These are phyloP conservation scores for Gossypium lobatum DNA, from an alignment of 441 rosid genomes.

Conservation along the genomic window DNA sequence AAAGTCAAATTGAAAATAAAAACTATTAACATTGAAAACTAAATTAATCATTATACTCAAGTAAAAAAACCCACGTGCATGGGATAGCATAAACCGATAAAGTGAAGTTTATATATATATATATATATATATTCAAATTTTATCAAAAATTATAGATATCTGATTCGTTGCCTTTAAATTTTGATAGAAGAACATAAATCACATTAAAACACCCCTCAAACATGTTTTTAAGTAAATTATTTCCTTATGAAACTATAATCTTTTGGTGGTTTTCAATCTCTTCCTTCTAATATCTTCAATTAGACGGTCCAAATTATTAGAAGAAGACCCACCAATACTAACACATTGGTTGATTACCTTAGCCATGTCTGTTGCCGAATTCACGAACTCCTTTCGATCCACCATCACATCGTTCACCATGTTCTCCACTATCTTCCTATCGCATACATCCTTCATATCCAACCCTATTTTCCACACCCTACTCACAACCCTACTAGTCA, in stretches of 20 bases:
- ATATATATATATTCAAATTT: too few relatives aligned
- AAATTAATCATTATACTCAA: too few relatives aligned
- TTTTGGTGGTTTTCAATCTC: neutral
- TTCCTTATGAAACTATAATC: neutral
- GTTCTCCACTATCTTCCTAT: conserved; percentile 24
- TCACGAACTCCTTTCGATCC: conserved; percentile 1
- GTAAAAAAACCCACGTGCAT: too few relatives aligned
- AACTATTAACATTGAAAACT: too few relatives aligned
- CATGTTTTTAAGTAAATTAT: neutral
- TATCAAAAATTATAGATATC: too few relatives aligned
- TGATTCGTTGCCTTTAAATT: too few relatives aligned
- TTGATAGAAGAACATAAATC: too few relatives aligned
- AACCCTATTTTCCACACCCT: conserved; percentile 30
- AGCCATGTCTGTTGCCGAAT: conserved; percentile 21
- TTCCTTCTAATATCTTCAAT: conserved; percentile 26
- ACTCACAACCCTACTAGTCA: conserved; percentile 28
- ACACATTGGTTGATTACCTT: conserved; percentile 13
- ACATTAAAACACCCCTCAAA: too few relatives aligned
- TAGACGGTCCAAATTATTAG: conserved; percentile 23
- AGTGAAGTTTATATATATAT: too few relatives aligned
- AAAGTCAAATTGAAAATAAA: too few relatives aligned
- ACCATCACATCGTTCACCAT: conserved; percentile 42
- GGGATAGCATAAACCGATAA: too few relatives aligned
- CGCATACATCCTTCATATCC: conserved; percentile 37
- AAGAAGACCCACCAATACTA: conserved; percentile 29